phyloP scores from a whole-genome alignment of 441 rosid genomes.

The Viola pubescens region DNA sequence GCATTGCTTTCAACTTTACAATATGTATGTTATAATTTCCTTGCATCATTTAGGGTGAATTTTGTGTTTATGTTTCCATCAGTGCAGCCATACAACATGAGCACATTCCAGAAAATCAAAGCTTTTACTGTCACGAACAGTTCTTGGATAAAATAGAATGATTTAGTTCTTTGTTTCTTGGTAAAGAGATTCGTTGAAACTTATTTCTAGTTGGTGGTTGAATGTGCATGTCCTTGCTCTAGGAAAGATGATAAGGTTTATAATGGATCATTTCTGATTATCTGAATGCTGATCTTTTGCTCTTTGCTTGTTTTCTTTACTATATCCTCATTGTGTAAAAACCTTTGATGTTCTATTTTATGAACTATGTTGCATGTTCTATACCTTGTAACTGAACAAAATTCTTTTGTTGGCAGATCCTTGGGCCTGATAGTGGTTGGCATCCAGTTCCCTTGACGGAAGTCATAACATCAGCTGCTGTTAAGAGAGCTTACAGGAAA shows the following conservation, averaged over 20 bases:
- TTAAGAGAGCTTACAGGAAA: constrained; percentile 90
- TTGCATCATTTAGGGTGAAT: constrained; percentile 1
- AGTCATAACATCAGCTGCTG: constrained; percentile 87
- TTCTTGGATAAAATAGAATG: background rate
- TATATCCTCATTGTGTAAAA: too few species aligned
- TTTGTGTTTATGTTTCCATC: background rate
- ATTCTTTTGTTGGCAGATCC: constrained; percentile 46
- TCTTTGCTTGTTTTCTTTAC: background rate
- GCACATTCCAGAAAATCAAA: background rate
- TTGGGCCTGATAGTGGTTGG: constrained; percentile 86
- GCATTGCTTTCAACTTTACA: constrained; percentile 92
- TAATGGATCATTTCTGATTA: too few species aligned
- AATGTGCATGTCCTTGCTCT: too few species aligned
- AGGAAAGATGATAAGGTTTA: too few species aligned
- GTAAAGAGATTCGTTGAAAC: too few species aligned
- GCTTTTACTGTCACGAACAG: background rate
- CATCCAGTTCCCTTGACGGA: constrained; percentile 86
- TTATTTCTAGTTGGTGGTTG: too few species aligned
- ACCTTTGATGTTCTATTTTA: background rate
- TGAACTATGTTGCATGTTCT: background rate
- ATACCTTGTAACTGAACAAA: background rate
- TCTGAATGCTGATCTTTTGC: too few species aligned
- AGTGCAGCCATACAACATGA: too few species aligned
- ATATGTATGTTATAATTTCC: constrained; percentile 49
- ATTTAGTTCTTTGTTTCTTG: too few species aligned